Base-by-base conservation (phyloP, 2,329 filamentous ascomycete genomes). In the Golovinomyces cichoracearum region DNA sequence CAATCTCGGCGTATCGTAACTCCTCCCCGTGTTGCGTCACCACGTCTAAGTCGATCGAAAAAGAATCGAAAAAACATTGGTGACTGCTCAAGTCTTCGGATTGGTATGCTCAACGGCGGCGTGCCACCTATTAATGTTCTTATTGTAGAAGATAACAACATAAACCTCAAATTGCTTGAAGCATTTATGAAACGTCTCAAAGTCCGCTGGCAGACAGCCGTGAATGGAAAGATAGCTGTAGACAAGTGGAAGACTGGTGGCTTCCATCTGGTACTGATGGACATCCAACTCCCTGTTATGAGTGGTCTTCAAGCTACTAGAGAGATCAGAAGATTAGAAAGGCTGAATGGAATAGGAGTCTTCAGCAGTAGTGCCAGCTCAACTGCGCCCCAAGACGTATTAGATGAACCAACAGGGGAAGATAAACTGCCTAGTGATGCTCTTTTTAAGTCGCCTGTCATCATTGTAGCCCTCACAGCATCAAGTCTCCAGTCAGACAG, bases 91-190 rank as follows among this genome's bases (percentile, higher is more conserved):
- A 63, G 61, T 12, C 59, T 80, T 51, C 71, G 72, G 23, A 68
- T 77, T 3, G 77, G 74, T 26, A 70, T 83, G 57, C 71, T 93
- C 25, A 84, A 88, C 55, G 80, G 78, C 48, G 78, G 78, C 1
- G 84, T 95, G 0, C 90, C 90, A 6, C 88, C 90, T 1, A 95
- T 98, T 65, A 95, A 93, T 57, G 86, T 95, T 6, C 70, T 98
- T 40, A 93, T 98, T 52, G 90, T 98, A 13, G 90, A 98, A 66
- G 90, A 98, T 66, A 98, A 98, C 63, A 85, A 90, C 53, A 95
- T 98, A 70, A 98, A 95, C 60, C 68, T 95, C 55, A 83, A 84
- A 58, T 76, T 98, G 9, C 68, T 98, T 31, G 88, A 94, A 60
- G 85, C 86, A 1, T 93, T 98, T 59, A 88, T 95, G 70, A 93